These are phyloP conservation scores for Leccinum variabile DNA, from an alignment of 1,284 basidiomycete genomes.

Conservation along the genomic window DNA sequence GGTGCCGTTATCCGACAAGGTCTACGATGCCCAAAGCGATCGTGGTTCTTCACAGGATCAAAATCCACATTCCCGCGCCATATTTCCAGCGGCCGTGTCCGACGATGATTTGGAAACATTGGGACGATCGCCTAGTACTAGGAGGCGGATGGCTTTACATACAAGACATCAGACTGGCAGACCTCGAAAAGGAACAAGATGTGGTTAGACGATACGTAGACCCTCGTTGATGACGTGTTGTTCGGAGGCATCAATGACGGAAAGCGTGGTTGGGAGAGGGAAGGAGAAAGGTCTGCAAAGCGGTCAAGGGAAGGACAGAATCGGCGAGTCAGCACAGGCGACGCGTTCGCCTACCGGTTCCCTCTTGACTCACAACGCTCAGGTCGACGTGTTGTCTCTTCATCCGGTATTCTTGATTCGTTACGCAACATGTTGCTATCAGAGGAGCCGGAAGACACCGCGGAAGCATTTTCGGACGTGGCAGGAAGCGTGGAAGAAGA, in stretches of 20 bases:
- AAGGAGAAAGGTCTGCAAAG: constrained; percentile 44
- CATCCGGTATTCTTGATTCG: constrained; percentile 48
- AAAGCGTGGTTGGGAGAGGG: constrained; percentile 56
- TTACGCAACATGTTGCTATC: constrained; percentile 48
- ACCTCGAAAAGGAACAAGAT: constrained; percentile 56
- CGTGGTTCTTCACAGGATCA: constrained; percentile 45
- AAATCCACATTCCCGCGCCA: constrained; percentile 42
- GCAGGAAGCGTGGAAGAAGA: constrained; percentile 48
- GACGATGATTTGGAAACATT: constrained; percentile 52
- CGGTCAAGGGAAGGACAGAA: constrained; percentile 43
- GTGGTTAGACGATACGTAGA: constrained; percentile 64
- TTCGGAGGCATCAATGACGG: constrained; percentile 58
- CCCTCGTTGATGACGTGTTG: constrained; percentile 69
- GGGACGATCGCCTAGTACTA: constrained; percentile 77
- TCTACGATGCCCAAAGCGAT: constrained; percentile 74
- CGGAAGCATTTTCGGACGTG: constrained; percentile 46
- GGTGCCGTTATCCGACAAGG: constrained; percentile 68
- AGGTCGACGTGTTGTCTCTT: constrained; percentile 51
- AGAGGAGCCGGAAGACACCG: constrained; percentile 60
- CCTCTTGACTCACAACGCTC: constrained; percentile 24
- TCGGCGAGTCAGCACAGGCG: constrained; percentile 53
- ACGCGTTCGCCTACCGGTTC: constrained; percentile 37
- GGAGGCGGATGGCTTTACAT: constrained; percentile 79
- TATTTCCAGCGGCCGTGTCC: constrained; percentile 46
- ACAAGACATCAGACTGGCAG: constrained; percentile 56